Conservation (phyloP, 225 moss, liverwort and hornwort genomes). For the Sphagnum tenellum region DNA sequence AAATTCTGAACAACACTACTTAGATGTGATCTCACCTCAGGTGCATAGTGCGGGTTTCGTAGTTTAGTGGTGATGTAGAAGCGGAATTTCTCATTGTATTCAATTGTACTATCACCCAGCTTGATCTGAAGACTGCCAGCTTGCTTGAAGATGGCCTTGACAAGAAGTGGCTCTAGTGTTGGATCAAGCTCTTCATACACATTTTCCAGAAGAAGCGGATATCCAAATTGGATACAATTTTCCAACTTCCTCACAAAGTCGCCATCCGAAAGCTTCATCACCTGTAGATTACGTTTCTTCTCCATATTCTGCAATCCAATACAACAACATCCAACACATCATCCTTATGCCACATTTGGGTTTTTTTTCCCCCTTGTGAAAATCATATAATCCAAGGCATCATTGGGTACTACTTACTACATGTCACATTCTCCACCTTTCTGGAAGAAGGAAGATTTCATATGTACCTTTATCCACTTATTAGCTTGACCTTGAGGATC, state of each 20-base stretch:
- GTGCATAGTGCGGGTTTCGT: constrained; percentile 64
- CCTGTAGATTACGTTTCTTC: constrained; percentile 48
- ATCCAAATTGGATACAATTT: constrained; percentile 61
- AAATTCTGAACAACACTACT: too few relatives aligned
- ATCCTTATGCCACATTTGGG: too few relatives aligned
- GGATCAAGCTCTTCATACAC: constrained; percentile 70
- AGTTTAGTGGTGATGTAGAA: constrained; percentile 67
- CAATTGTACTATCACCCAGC: constrained; percentile 56
- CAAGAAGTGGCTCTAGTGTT: constrained; percentile 54
- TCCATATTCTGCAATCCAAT: constrained; percentile 39
- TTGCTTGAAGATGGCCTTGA: constrained; percentile 55
- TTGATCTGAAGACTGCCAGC: constrained; percentile 52
- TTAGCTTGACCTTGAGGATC: constrained; percentile 70
- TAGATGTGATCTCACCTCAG: constrained; percentile 32
- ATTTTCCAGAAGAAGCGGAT: constrained; percentile 56
- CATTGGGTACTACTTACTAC: too few relatives aligned
- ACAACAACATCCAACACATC: too few relatives aligned
- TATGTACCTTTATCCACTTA: constrained; percentile 57
- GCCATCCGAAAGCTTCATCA: constrained; percentile 62
- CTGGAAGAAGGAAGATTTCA: too few relatives aligned
- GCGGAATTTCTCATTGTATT: constrained; percentile 62
- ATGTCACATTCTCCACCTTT: too few relatives aligned
- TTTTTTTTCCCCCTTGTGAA: too few relatives aligned
- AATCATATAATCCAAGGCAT: too few relatives aligned
- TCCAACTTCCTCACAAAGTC: constrained; percentile 69